Percentiles rank a stretch among this genome's conserved stretches.
These are phyloP conservation scores for Globisporangium spiculum DNA, from an alignment of 352 stramenopile genomes.

Conservation along the genomic window DNA sequence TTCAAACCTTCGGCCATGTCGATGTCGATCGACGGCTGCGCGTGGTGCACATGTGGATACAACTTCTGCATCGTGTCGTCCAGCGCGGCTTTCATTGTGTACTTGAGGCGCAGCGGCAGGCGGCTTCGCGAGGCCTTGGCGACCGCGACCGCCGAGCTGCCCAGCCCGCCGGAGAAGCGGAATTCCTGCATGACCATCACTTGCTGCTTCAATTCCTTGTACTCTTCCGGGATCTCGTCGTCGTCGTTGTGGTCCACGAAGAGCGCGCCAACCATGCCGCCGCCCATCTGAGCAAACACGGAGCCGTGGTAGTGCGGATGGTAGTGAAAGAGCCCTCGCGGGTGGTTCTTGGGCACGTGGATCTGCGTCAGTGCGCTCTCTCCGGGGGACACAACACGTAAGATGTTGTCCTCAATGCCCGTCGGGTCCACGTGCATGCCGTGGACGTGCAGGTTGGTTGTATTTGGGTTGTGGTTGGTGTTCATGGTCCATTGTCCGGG, in stretches of 20 bases:
- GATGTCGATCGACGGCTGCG: conserved; percentile 26
- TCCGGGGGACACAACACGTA: conserved; percentile 51
- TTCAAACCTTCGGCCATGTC: conserved; percentile 22
- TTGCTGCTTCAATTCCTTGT: conserved; percentile 43
- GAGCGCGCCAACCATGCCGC: conserved; percentile 66
- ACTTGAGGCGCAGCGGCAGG: conserved; percentile 40
- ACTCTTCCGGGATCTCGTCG: conserved; percentile 33
- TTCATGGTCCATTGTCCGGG: conserved; percentile 41
- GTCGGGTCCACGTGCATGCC: conserved; percentile 82
- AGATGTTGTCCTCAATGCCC: conserved; percentile 74
- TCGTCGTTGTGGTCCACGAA: conserved; percentile 59
- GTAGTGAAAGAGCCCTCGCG: conserved; percentile 78
- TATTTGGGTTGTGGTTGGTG: conserved; percentile 69
- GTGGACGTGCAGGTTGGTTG: conserved; percentile 80
- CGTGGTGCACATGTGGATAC: conserved; percentile 43
- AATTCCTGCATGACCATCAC: conserved; percentile 63
- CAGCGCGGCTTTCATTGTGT: conserved; percentile 42
- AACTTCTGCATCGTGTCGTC: conserved; percentile 34
- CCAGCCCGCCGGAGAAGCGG: conserved; percentile 54
- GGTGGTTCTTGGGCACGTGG: conserved; percentile 59
- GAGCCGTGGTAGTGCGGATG: conserved; percentile 81
- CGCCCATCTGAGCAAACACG: conserved; percentile 71
- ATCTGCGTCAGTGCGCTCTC: conserved; percentile 47
- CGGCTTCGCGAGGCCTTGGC: conserved; percentile 49
- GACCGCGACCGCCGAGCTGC: conserved; percentile 43